Percentiles rank a stretch among this genome's conserved stretches.
phyloP scores from a whole-genome alignment of 495 filamentous ascomycete genomes.

The Apodospora peruviana region DNA sequence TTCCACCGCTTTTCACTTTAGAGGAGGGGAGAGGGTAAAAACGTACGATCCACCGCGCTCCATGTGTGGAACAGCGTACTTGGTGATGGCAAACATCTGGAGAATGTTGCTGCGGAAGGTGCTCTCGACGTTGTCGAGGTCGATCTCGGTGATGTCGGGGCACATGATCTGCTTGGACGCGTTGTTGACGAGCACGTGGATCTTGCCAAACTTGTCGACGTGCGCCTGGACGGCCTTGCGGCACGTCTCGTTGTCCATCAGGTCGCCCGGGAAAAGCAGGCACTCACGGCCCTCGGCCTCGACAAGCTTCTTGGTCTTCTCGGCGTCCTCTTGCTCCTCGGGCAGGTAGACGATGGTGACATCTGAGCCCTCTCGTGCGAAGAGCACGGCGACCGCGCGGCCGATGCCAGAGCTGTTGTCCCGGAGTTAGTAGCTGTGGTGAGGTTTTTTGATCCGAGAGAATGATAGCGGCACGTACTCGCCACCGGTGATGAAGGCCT shows the following conservation, averaged over 20 bases:
- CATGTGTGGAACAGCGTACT: slow-evolving; percentile 54
- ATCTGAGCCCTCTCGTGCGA: slow-evolving; percentile 53
- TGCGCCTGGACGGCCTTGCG: slow-evolving; percentile 45
- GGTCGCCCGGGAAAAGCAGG: slow-evolving; percentile 42
- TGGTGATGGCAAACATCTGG: slow-evolving; percentile 58
- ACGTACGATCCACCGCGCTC: slow-evolving; percentile 44
- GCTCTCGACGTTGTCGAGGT: slow-evolving; percentile 43
- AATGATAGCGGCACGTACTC: slow-evolving; percentile 30
- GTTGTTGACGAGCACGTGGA: slow-evolving; percentile 60
- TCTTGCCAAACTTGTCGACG: slow-evolving; percentile 38
- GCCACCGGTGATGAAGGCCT: slow-evolving; percentile 51
- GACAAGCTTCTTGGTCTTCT: slow-evolving; percentile 47
- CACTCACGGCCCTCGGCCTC: slow-evolving; percentile 42
- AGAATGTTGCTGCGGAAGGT: slow-evolving; percentile 56
- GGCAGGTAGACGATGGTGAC: slow-evolving; percentile 51
- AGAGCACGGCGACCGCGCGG: slow-evolving; percentile 49
- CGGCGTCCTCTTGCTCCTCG: slow-evolving; percentile 48
- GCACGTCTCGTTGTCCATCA: slow-evolving; percentile 43
- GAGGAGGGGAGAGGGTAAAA: too few species aligned
- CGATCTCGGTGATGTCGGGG: slow-evolving; percentile 45
- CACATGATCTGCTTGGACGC: slow-evolving; percentile 52
- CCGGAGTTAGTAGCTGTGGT: neutral
- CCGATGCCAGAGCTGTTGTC: slow-evolving; percentile 45
- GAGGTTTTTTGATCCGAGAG: too few species aligned
- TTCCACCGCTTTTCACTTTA: slow-evolving; percentile 7